Evolutionary conservation across 306 rosid species (phyloP).

Genomic region (Vicia sativa): DNA sequence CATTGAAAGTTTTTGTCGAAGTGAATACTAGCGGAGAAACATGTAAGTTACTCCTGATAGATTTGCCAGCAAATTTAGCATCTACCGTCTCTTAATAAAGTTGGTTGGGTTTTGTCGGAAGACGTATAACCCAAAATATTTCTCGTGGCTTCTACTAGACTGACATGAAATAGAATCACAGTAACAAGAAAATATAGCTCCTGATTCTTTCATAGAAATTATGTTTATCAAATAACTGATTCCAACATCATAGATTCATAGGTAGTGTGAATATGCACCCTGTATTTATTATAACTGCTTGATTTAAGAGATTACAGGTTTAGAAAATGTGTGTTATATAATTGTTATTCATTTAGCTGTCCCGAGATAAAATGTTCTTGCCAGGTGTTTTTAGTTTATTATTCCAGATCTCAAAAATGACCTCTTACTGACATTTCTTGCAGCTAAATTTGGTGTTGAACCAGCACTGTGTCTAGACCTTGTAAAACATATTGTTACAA

Average conservation of each 20-base stretch:
- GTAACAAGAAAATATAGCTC: slow-evolving; percentile 2
- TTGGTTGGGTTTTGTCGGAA: slow-evolving; percentile 28
- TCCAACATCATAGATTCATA: not conserved
- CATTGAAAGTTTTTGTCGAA: slow-evolving; percentile 81
- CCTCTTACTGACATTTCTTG: slow-evolving; percentile 10
- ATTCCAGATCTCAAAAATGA: slow-evolving; percentile 29
- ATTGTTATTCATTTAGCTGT: slow-evolving; percentile 3
- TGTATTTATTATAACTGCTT: slow-evolving; percentile 28
- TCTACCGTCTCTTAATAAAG: slow-evolving; percentile 20
- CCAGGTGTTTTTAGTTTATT: slow-evolving; percentile 32
- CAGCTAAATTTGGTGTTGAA: slow-evolving; percentile 93
- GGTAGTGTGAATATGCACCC: not conserved
- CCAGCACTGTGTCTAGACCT: slow-evolving; percentile 77
- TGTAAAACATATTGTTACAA: slow-evolving; percentile 67
- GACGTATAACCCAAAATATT: not conserved
- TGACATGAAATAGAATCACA: slow-evolving; percentile 16
- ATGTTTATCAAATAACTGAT: slow-evolving; percentile 1
- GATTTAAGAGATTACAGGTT: slow-evolving; percentile 25
- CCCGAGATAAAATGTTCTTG: slow-evolving; percentile 6
- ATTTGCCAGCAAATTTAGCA: slow-evolving; percentile 13
- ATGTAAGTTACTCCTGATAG: slow-evolving; percentile 52
- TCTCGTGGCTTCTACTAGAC: not conserved
- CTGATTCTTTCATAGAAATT: slow-evolving; percentile 19
- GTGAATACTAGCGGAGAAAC: slow-evolving; percentile 98
- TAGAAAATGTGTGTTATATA: slow-evolving; percentile 9